A percentile compares a stretch with the other conserved stretches of the same genome.
phyloP scores from a whole-genome alignment of 2,329 filamentous ascomycete species.

The Diplodia seriata region DNA sequence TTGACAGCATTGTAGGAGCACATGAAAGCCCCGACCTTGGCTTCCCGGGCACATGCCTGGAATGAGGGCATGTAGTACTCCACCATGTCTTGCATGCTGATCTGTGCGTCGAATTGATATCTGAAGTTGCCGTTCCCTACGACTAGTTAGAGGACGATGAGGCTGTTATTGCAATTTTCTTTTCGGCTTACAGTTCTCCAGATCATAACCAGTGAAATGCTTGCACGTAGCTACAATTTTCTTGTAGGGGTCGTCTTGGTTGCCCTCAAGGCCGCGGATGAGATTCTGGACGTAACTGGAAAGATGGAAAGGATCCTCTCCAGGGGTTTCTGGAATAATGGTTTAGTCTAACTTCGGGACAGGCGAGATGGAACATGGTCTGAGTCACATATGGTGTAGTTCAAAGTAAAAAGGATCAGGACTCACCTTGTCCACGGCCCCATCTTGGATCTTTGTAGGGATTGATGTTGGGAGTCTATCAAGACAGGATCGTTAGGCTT shows the following conservation, averaged over 20 bases:
- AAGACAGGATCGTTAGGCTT: background rate
- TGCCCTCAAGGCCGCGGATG: slow-evolving; percentile 60
- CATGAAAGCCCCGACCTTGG: slow-evolving; percentile 59
- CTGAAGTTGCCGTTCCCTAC: slow-evolving; percentile 40
- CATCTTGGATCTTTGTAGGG: slow-evolving; percentile 68
- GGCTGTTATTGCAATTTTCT: slow-evolving; percentile 40
- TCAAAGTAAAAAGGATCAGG: background rate
- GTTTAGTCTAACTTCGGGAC: background rate
- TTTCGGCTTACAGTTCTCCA: slow-evolving; percentile 30
- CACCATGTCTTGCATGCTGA: slow-evolving; percentile 67
- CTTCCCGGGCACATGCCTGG: slow-evolving; percentile 57
- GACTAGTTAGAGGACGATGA: slow-evolving; percentile 30
- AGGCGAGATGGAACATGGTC: background rate
- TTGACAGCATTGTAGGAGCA: slow-evolving; percentile 69
- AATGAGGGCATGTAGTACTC: slow-evolving; percentile 74
- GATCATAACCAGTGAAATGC: slow-evolving; percentile 50
- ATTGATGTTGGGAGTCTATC: slow-evolving; percentile 69
- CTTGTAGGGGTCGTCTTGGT: slow-evolving; percentile 41
- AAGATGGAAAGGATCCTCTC: slow-evolving; percentile 62
- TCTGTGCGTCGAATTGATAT: slow-evolving; percentile 63
- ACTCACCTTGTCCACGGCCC: slow-evolving; percentile 60
- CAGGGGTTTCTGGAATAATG: slow-evolving; percentile 57
- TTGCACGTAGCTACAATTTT: slow-evolving; percentile 57
- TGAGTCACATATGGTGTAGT: slow-evolving; percentile 36
- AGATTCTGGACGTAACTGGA: slow-evolving; percentile 59